Evolutionary conservation across 768 basidiomycete species (phyloP).

Genomic region (Mycena polygramma): DNA sequence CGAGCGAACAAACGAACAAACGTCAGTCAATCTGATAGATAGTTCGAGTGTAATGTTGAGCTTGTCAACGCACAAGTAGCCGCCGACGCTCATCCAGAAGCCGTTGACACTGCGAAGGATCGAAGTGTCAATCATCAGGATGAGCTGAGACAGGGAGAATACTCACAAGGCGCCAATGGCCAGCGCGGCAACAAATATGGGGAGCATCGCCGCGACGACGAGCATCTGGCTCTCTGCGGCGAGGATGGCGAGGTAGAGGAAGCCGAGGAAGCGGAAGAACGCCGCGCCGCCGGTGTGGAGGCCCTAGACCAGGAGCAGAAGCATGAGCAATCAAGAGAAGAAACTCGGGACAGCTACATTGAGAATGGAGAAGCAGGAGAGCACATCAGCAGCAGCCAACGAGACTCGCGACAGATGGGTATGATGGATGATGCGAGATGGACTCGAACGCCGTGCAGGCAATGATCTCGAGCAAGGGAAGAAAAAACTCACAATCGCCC

Average conservation of each 20-base stretch:
- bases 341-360: too few relatives aligned
- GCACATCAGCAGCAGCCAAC: too few relatives aligned
- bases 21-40: neutral
- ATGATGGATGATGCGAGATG: too few relatives aligned
- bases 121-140: neutral
- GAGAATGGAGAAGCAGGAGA: too few relatives aligned
- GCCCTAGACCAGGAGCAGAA: conserved; percentile 46
- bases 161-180: conserved; percentile 62
- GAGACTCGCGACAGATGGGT: too few relatives aligned
- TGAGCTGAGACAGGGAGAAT: too few relatives aligned
- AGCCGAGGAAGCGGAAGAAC: conserved; percentile 69
- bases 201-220: conserved; percentile 63
- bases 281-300: conserved; percentile 60
- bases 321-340: too few relatives aligned
- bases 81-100: conserved; percentile 72
- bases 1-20: neutral
- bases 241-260: conserved; percentile 66
- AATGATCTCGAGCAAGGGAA: neutral
- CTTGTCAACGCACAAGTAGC: conserved; percentile 53
- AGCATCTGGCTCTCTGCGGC: conserved; percentile 67
- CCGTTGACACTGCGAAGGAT: conserved; percentile 54
- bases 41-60: too few relatives aligned
- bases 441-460: too few relatives aligned
- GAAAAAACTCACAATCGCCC: conserved; percentile 58
- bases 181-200: conserved; percentile 72